Evolutionary conservation across 768 basidiomycete genomes (phyloP).

Genomic region (Xanthoconium stramineum): DNA sequence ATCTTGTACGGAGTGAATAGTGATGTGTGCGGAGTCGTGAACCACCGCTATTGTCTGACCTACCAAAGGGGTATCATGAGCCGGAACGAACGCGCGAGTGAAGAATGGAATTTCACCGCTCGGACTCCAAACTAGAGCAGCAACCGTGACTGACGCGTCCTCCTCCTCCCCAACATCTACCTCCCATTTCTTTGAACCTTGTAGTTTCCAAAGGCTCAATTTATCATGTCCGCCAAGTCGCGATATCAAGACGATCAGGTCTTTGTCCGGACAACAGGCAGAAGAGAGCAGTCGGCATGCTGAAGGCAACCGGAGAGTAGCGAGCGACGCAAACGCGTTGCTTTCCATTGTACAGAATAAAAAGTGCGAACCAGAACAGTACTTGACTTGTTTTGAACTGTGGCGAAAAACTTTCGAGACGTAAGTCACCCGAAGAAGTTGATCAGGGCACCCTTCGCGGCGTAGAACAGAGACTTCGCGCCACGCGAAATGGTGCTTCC

Average conservation of each 20-base stretch:
- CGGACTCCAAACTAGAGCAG: slow-evolving; percentile 76
- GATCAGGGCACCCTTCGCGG: slow-evolving; percentile 21
- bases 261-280: slow-evolving; percentile 85
- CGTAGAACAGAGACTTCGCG: slow-evolving; percentile 16
- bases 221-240: slow-evolving; percentile 65
- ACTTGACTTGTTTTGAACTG: background rate
- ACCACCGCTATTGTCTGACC: slow-evolving; percentile 71
- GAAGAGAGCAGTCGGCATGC: slow-evolving; percentile 55
- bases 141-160: slow-evolving; percentile 45
- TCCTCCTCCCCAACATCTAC: slow-evolving; percentile 56
- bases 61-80: slow-evolving; percentile 25
- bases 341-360: slow-evolving; percentile 33
- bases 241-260: slow-evolving; percentile 66
- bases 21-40: slow-evolving; percentile 64
- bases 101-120: slow-evolving; percentile 50
- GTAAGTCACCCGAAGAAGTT: slow-evolving; percentile 21
- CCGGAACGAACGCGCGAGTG: background rate
- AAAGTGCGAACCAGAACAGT: background rate
- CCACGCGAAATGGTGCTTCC: slow-evolving; percentile 30
- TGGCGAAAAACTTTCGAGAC: slow-evolving; percentile 8
- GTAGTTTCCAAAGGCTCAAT: slow-evolving; percentile 76
- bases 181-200: slow-evolving; percentile 81
- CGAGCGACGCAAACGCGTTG: slow-evolving; percentile 53
- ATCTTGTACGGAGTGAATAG: slow-evolving; percentile 76
- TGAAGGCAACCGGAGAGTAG: slow-evolving; percentile 53